Evolutionary conservation across 441 rosid genomes (phyloP).

Genomic region (Rhodomyrtus psidioides): DNA sequence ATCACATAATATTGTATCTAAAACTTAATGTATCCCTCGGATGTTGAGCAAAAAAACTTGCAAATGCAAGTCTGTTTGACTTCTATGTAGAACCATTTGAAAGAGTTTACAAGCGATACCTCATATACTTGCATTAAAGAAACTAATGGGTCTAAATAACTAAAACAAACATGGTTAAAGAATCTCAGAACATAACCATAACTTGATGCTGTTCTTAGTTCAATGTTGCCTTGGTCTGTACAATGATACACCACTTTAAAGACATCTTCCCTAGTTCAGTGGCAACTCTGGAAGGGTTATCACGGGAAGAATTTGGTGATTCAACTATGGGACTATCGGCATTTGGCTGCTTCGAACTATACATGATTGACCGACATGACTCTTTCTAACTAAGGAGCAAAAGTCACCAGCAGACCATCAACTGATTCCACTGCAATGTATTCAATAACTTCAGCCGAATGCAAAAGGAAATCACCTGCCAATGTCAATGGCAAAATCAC

Average conservation of each 20-base stretch:
- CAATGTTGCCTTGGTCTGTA: neutral
- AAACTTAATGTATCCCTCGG: neutral
- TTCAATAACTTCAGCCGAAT: neutral
- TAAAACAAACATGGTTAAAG: neutral
- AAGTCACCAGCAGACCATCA: neutral
- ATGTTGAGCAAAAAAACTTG: neutral
- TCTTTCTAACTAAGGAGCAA: neutral
- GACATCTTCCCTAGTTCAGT: neutral
- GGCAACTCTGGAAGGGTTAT: neutral
- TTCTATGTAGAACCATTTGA: neutral
- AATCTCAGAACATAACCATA: neutral
- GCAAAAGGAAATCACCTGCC: slow-evolving; percentile 43
- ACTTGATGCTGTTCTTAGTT: neutral
- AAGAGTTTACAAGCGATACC: neutral
- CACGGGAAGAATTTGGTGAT: neutral
- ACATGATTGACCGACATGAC: neutral
- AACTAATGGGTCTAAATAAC: neutral
- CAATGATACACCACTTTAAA: neutral
- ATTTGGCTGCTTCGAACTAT: neutral
- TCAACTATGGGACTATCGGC: neutral
- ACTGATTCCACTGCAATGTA: neutral
- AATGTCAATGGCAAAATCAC: slow-evolving; percentile 80
- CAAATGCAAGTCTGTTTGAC: neutral
- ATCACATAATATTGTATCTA: too few species aligned
- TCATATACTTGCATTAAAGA: neutral